These are phyloP conservation scores for Apiospora hydei DNA, from an alignment of 2,329 filamentous ascomycete species.

Conservation along the genomic window DNA sequence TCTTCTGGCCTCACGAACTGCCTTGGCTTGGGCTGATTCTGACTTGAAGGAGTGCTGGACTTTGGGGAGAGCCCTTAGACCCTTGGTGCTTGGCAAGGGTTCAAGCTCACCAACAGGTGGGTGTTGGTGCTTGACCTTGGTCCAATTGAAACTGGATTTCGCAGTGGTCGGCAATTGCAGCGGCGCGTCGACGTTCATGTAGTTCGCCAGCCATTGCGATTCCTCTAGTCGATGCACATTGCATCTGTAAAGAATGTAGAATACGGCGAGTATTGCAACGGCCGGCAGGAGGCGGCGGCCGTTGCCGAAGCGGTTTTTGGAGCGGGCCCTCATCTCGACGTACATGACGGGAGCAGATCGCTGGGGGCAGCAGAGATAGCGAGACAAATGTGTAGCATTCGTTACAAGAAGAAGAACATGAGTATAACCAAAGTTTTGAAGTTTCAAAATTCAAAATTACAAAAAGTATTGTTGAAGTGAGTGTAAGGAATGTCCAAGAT, in stretches of 20 bases:
- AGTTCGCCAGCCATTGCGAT: conserved; percentile 37
- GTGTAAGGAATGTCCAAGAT: neutral
- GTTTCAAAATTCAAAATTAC: neutral
- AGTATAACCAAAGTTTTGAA: neutral
- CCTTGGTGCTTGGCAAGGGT: conserved; percentile 35
- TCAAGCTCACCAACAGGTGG: conserved; percentile 33
- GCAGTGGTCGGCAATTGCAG: conserved; percentile 28
- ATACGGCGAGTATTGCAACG: neutral
- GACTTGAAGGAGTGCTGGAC: conserved; percentile 46
- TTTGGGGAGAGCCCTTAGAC: conserved; percentile 37
- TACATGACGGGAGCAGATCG: neutral
- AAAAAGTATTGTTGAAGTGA: neutral
- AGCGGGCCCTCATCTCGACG: neutral
- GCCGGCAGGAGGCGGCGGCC: conserved; percentile 1
- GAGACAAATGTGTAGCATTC: no score
- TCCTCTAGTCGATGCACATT: neutral
- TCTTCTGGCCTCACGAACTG: conserved; percentile 41
- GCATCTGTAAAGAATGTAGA: neutral
- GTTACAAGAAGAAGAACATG: neutral
- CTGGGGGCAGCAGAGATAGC: neutral
- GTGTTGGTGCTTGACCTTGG: conserved; percentile 39
- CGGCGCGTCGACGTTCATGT: conserved; percentile 42
- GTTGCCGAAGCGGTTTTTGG: conserved; percentile 12
- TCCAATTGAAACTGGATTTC: conserved; percentile 48
- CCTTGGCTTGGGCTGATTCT: conserved; percentile 33